Base-by-base conservation (phyloP, 495 filamentous ascomycete genomes). In the Tetracladium marchalianum region DNA sequence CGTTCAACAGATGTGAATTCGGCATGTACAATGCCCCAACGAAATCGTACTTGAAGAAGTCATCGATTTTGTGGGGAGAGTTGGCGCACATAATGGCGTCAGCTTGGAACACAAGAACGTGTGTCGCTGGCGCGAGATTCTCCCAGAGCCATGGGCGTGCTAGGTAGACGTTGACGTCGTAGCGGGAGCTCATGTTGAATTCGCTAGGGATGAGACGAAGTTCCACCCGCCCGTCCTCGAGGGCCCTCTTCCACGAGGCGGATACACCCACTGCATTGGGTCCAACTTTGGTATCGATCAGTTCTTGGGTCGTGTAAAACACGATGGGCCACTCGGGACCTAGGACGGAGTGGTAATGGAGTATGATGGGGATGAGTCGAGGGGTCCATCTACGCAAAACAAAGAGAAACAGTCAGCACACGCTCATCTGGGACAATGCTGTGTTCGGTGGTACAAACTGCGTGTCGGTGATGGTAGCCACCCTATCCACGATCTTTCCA, bases 341-440 rank as follows among this genome's bases (percentile, higher is more conserved):
- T 11, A 59, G 56, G 1, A 59, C 51, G 33, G 46, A 24, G 18
- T 46, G 38, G 36, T 57, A 59, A 37, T 59, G 56, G 10, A 59
- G 39, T 18, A 44, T 48, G 39, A 60, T 13, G 4, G 54, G 57
- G 12, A 57, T 32, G 10, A 60, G 41, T 18, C 46, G 47, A 4
- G 22, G 22, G 3, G 22, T 27, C 22, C 22, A 27, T 27, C 22
- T 27, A 27, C 3, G 22, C 7, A 27, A 27, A 7, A n/a, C n/a
- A n/a, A 7, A 27, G 22, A 27, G 7, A 27, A 27, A 3, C 7
- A 27, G 22, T 7, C 22, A 27, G 3, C 22, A n/a, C n/a, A n/a
- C 7, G 22, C 22, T 27, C 22, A 7, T 3, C 7, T 3, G 22
- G 22, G 22, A 27, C 3, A 7, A 27, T 7, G 22, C 3, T 7